A percentile compares a stretch with the other conserved stretches of the same genome.
Evolutionary conservation across 2,329 filamentous ascomycete genomes (phyloP).

Genomic region (Trichophyton schoenleinii): DNA sequence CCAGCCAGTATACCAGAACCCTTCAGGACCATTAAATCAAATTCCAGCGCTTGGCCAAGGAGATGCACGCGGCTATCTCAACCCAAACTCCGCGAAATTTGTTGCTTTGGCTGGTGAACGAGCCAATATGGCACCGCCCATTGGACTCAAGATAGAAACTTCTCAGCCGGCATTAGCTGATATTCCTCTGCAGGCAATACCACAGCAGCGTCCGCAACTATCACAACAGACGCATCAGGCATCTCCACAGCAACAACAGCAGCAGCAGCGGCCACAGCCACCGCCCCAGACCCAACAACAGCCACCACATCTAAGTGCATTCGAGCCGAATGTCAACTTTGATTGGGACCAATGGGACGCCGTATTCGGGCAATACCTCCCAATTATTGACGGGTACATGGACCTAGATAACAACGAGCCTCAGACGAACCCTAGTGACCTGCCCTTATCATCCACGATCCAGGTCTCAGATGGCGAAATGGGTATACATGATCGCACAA

Average conservation of each 20-base stretch:
- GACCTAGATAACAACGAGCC: slow-evolving; percentile 22
- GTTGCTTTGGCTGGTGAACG: not conserved
- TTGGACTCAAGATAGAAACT: not conserved
- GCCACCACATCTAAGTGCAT: slow-evolving; percentile 13
- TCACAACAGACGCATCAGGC: not conserved
- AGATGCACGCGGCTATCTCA: not conserved
- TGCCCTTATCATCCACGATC: not conserved
- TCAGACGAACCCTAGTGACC: not conserved
- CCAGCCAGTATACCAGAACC: not conserved
- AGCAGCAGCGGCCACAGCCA: not conserved
- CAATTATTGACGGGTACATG: slow-evolving; percentile 33
- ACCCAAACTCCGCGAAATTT: not conserved
- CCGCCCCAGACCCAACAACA: slow-evolving; percentile 9
- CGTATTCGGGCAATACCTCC: slow-evolving; percentile 36
- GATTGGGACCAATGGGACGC: slow-evolving; percentile 41
- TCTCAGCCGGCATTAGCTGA: not conserved
- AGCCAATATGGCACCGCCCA: not conserved
- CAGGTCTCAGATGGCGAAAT: slow-evolving; percentile 1
- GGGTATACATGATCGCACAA: not conserved
- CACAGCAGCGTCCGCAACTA: not conserved
- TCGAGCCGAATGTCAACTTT: slow-evolving; percentile 30
- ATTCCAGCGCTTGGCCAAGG: not conserved
- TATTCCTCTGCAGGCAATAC: not conserved
- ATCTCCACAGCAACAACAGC: not conserved
- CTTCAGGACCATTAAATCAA: not conserved